These are phyloP conservation scores for Cercospora zeae-maydis DNA, from an alignment of 2,329 filamentous ascomycete species.

Conservation along the genomic window DNA sequence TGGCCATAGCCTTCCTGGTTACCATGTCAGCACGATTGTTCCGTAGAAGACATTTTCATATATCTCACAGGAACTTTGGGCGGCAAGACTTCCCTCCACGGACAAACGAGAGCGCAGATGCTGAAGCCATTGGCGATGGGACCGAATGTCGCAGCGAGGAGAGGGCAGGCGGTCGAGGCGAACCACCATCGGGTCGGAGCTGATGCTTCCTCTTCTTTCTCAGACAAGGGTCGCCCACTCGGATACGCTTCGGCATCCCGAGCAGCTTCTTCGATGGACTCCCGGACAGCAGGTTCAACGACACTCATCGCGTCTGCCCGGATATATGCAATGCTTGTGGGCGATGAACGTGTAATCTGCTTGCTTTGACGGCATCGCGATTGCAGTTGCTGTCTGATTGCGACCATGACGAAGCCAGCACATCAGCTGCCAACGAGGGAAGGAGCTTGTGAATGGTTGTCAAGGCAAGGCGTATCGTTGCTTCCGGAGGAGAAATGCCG, in stretches of 20 bases:
- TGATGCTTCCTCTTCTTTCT: constrained; percentile 41
- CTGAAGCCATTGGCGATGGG: constrained; percentile 40
- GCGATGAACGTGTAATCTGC: neutral
- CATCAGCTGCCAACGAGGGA: neutral
- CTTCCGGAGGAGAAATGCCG: too few species aligned
- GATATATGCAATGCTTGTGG: neutral
- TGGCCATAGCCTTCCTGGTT: constrained; percentile 41
- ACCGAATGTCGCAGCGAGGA: constrained; percentile 50
- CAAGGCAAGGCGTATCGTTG: too few species aligned
- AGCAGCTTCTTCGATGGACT: constrained; percentile 50
- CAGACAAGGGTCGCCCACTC: constrained; percentile 34
- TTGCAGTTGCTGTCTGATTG: neutral
- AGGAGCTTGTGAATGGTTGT: neutral
- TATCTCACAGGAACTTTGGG: constrained; percentile 36
- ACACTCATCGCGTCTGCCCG: constrained; percentile 26
- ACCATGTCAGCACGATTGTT: neutral
- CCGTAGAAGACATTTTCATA: too few species aligned
- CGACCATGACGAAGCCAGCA: neutral
- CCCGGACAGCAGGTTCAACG: constrained; percentile 42
- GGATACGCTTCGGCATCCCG: constrained; percentile 39
- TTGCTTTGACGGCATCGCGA: neutral
- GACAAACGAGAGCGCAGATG: constrained; percentile 51
- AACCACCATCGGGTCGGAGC: constrained; percentile 46
- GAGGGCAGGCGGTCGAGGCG: constrained; percentile 56
- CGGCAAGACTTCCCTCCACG: constrained; percentile 54